Evolutionary conservation across 352 stramenopile genomes (phyloP).

Genomic region (Globisporangium sylvaticum): DNA sequence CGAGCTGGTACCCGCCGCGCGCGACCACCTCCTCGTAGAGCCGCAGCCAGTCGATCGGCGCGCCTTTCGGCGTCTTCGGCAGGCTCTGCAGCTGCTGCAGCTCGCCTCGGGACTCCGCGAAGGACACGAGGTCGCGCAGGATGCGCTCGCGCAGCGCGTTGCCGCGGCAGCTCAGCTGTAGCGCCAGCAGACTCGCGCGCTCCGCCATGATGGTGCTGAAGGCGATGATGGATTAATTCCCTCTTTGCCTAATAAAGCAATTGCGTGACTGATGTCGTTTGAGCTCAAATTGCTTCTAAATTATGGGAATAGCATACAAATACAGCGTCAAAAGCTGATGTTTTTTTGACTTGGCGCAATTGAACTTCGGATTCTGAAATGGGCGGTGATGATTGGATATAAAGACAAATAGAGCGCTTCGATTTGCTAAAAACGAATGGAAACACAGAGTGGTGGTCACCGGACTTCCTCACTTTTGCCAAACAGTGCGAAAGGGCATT

Average conservation of each 20-base stretch:
- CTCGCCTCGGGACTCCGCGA: slow-evolving; percentile 47
- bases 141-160: slow-evolving; percentile 54
- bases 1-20: slow-evolving; percentile 48
- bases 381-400: not conserved
- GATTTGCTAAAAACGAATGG: not conserved
- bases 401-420: not conserved
- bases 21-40: slow-evolving; percentile 80
- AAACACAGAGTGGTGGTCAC: not conserved
- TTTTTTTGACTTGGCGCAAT: not conserved
- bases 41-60: slow-evolving; percentile 65
- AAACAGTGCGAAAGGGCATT: not conserved
- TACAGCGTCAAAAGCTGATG: not conserved
- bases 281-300: not conserved
- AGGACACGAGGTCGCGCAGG: slow-evolving; percentile 55
- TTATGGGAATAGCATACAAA: not conserved
- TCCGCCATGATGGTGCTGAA: slow-evolving; percentile 18
- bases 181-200: slow-evolving; percentile 39
- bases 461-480: not conserved
- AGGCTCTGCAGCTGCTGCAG: slow-evolving; percentile 39
- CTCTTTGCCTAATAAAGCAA: slow-evolving; percentile 1
- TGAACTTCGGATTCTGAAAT: not conserved
- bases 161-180: slow-evolving; percentile 66
- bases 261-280: not conserved
- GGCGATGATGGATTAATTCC: not conserved
- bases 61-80: slow-evolving; percentile 47